Evolutionary conservation across 2,329 filamentous ascomycete species (phyloP).

Genomic region (Pseudogymnoascus destructans): DNA sequence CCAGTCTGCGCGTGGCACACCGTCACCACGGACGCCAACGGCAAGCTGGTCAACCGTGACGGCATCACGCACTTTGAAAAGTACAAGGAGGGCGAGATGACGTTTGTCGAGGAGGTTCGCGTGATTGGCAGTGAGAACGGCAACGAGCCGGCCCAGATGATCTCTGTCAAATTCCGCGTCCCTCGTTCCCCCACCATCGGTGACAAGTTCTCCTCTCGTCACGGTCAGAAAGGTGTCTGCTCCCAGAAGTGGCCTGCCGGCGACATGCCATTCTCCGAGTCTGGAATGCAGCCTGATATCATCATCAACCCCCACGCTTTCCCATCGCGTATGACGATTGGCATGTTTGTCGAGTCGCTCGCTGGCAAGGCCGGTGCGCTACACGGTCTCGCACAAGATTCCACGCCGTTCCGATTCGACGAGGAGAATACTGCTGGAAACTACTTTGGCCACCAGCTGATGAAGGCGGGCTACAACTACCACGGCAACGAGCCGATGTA

Average conservation of each 20-base stretch:
- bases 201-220: constrained; percentile 97
- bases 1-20: constrained; percentile 82
- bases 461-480: constrained; percentile 93
- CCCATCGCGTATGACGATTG: constrained; percentile 98
- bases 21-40: constrained; percentile 66
- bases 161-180: constrained; percentile 87
- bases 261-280: constrained; percentile 95
- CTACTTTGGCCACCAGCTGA: constrained; percentile 91
- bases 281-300: constrained; percentile 88
- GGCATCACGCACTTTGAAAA: constrained; percentile 77
- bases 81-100: constrained; percentile 85
- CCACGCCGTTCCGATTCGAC: constrained; percentile 87
- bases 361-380: constrained; percentile 90
- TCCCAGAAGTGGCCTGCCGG: constrained; percentile 90
- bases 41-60: constrained; percentile 72
- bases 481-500: constrained; percentile 99
- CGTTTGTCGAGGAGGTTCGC: constrained; percentile 85
- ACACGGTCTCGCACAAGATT: constrained; percentile 92
- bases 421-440: constrained; percentile 86
- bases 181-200: constrained; percentile 86
- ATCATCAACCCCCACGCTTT: constrained; percentile 99
- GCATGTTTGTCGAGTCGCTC: constrained; percentile 96
- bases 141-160: constrained; percentile 68
- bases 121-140: constrained; percentile 77
- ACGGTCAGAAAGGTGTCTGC: constrained; percentile 94